Evolutionary conservation across 208 protist species (phyloP), one percentile per base, ranked within the genome.

Genomic region (Angomonas ambiguus): DNA sequence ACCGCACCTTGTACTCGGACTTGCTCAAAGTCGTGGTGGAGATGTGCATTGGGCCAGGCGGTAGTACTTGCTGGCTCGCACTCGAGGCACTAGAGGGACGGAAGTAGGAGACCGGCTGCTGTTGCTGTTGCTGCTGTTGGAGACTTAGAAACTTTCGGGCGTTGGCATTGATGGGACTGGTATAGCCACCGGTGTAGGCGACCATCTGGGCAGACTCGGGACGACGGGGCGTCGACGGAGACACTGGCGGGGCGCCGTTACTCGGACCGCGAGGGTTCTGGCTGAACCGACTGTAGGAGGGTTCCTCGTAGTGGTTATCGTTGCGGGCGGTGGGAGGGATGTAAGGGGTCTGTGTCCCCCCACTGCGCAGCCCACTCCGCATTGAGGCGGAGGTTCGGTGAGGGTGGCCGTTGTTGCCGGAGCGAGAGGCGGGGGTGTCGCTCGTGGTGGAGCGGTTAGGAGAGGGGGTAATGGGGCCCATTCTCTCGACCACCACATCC

Each of bases 1-100:
- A 90, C 30, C 77, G 74, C 58, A 86, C 77, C 59, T 84, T 84
- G 65, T 74, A 75, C n/a, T 72, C 61, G 27, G 78, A 69, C 41
- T 70, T 81, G 11, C 71, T 89, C 22, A 89, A 65, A 8, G 83
- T 89, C 22, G 79, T 82, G 2, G 83, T 89, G 42, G 77, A 79
- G 33, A 89, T 69, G 16, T 69, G 58, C 42, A 45, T 42, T 3
- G 56, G 22, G 22, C 2, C 53, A 13, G 25, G 22, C 22, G 53
- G 53, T 22, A 28, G 10, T 2, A 25, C 62, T 24, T 28, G 0
- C 30, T 28, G 5, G 0, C 41, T 55, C 55, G 48, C 16, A 28
- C 34, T 33, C 33, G 51, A 60, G 62, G 25, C 31, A 58, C 49
- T 24, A 13, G 35, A 5, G 20, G 59, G 34, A 22, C 2, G 27